Evolutionary conservation across 306 rosid species (phyloP), one percentile per base, ranked within the genome.

Genomic region (Castanospermum australe): DNA sequence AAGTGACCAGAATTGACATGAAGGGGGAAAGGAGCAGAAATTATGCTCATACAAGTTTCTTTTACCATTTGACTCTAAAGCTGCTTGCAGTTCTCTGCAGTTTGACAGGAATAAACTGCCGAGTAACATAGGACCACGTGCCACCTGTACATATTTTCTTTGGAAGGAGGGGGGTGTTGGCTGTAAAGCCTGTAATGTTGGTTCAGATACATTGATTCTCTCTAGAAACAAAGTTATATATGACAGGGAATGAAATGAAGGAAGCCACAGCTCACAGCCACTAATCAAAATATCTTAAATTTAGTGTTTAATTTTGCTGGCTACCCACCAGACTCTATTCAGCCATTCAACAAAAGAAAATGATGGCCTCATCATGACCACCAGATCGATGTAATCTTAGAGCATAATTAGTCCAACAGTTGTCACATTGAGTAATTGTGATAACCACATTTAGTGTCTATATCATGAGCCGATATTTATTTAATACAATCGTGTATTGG

Each of bases 301-400:
- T 18, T 6, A 47, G 64, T 7, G 30, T 30, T 51, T 10, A 54
- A 7, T 5, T 33, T 39, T 39, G 20, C 30, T 62, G 55, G 38
- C 18, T 10, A 54, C n/a, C 56, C 5, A 66, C 55, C 44, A 21
- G 20, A 63, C 15, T 15, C 33, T 76, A 62, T 17, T 66, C 28
- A 55, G 47, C 24, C 70, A 74, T 47, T 64, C 30, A 59, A 55
- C 71, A n/a, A 71, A 65, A 72, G 60, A 50, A 50, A 67, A 77
- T 73, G 81, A 81, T 81, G 83, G 78, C 75, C 75, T 84, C 85
- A 87, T 90, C 89, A 92, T 89, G 87, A 80, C 76, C 83, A 71
- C 76, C 86, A 71, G 84, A 88, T 85, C 82, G 84, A 57, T 57
- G 73, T 73, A 78, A 65, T 63, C 32, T 5, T 32, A 32, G 44